Evolutionary conservation across 495 filamentous ascomycete genomes (phyloP), one percentile per base, ranked within the genome.

Genomic region (Mytilinidion resinicola): DNA sequence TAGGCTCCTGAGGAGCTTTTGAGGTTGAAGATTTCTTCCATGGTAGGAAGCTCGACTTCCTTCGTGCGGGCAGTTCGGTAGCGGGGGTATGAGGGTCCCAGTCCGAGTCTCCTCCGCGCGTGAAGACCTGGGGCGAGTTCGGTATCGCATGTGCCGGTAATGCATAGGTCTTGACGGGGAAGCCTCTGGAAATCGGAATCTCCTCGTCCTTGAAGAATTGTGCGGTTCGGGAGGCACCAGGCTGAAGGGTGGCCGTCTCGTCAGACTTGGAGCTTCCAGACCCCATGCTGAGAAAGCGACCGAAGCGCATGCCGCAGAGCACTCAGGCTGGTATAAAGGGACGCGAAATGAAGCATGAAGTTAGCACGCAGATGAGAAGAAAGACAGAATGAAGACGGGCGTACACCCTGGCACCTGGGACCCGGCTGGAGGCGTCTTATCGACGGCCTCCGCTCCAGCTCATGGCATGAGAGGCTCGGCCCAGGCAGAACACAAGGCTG

Each of bases 401-500:
- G 15, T 10, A 25, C 21, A 33, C 2, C 8, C 20, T 0, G 46
- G 42, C 1, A n/a, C 20, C 21, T 1, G 6, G 33, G 4, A 25
- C 21, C 15, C 17, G 46, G 46, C 46, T n/a, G 44, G 44, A 49
- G 4, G 7, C 14, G 33, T 17, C 46, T 49, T 49, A 49, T 49
- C 46, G 15, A 9, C 25, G 25, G 25, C 25, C 25, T 30, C 46
- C 21, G 19, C 19, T 49, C 42, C 7, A 15, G 42, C 9, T 46
- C 9, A 12, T 46, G 42, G 42, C 42, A 15, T 25, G 9, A 14
- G 46, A 49, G 46, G 46, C 46, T 49, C 46, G 33, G 46, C 46
- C 46, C 8, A 49, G 46, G 46, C 20, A 33, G 15, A 49, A 49
- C 33, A 25, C 46, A 49, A 49, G 46, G 46, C 46, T 49, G 46